A percentile compares a stretch with the other conserved stretches of the same genome.
Conservation (phyloP, 345 rosid species). For the Citrus sinensis region DVS_A1.0 CM039165.1:25492001-25492500, state of each 20-base stretch:
- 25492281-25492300: no score
- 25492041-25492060: constrained; percentile 25
- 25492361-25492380: constrained; percentile 19
- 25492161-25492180: constrained; percentile 41
- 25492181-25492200: not conserved
- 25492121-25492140: constrained; percentile 27
- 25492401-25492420: no score
- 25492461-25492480: constrained; percentile 30
- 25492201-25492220: no score
- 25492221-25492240: no score
- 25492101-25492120: constrained; percentile 42
- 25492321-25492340: constrained; percentile 20
- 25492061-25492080: constrained; percentile 27
- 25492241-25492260: no score
- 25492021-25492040: constrained; percentile 15
- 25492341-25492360: constrained; percentile 24
- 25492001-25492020: constrained; percentile 1
- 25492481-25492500: constrained; percentile 15
- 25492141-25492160: constrained; percentile 20
- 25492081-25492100: constrained; percentile 39
- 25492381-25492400: no score
- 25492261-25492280: no score
- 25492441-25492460: constrained; percentile 12
- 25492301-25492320: constrained; percentile 18
- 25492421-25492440: no score